phyloP scores from a whole-genome alignment of 768 basidiomycete genomes.

The Boletus insuetus region DNA sequence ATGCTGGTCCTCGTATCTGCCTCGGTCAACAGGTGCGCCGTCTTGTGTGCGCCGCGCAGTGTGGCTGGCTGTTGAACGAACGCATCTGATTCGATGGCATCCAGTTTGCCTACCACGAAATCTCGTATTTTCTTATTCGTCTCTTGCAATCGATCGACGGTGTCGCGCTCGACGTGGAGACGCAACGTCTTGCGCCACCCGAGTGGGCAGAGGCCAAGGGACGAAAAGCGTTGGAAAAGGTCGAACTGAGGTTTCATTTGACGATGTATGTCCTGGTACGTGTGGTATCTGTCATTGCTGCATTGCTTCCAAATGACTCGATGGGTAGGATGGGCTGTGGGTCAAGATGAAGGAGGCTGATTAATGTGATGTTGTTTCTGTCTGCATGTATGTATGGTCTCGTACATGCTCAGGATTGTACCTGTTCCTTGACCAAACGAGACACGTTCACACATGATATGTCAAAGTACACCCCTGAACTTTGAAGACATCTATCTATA shows the following conservation, averaged over 20 bases:
- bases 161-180: slow-evolving; percentile 38
- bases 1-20: slow-evolving; percentile 65
- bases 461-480: too few species aligned
- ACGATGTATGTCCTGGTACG: slow-evolving; percentile 44
- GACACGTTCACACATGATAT: too few species aligned
- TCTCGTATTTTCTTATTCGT: slow-evolving; percentile 52
- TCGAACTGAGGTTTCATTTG: slow-evolving; percentile 38
- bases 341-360: slow-evolving; percentile 22
- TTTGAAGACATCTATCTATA: too few species aligned
- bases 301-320: too few species aligned
- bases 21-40: slow-evolving; percentile 44
- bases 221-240: slow-evolving; percentile 40
- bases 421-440: too few species aligned
- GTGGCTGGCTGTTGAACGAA: background rate
- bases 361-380: too few species aligned
- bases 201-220: slow-evolving; percentile 34
- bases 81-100: background rate
- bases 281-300: too few species aligned
- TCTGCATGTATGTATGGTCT: too few species aligned
- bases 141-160: slow-evolving; percentile 48
- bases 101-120: slow-evolving; percentile 55
- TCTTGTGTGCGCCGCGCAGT: too few species aligned
- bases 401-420: too few species aligned
- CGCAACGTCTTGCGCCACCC: slow-evolving; percentile 33
- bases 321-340: slow-evolving; percentile 25